These are phyloP conservation scores for Prunus mume DNA, from an alignment of 306 rosid species.

Conservation along the genomic window DNA sequence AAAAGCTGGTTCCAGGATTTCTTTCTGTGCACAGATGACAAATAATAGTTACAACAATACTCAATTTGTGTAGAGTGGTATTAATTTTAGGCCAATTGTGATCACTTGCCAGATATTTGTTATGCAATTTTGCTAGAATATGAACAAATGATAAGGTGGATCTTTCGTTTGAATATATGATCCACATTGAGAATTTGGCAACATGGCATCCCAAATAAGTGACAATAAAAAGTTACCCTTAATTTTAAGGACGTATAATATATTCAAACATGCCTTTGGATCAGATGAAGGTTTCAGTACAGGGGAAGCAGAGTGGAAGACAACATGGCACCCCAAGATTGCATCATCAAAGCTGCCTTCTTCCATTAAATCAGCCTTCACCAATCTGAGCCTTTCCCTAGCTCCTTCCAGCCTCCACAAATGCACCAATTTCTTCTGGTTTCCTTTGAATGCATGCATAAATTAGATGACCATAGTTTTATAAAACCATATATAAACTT, in stretches of 20 bases:
- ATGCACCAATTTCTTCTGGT: slow-evolving; percentile 59
- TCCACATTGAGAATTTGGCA: not conserved
- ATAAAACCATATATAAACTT: not conserved
- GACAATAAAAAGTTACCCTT: not conserved
- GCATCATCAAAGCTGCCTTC: slow-evolving; percentile 79
- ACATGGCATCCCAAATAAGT: not conserved
- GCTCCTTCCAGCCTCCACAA: slow-evolving; percentile 85
- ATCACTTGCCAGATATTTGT: not conserved
- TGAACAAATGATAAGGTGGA: not conserved
- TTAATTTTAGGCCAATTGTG: not conserved
- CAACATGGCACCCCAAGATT: slow-evolving; percentile 72
- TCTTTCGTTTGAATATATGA: not conserved
- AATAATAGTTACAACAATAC: not conserved
- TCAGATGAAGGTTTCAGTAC: slow-evolving; percentile 54
- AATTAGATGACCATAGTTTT: not conserved
- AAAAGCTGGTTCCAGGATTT: slow-evolving; percentile 65
- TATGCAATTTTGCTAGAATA: not conserved
- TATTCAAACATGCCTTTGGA: slow-evolving; percentile 52
- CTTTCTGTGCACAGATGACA: slow-evolving; percentile 35
- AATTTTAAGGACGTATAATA: not conserved
- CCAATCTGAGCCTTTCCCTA: slow-evolving; percentile 58
- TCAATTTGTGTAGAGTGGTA: not conserved
- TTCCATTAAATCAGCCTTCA: slow-evolving; percentile 72
- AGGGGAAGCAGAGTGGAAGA: slow-evolving; percentile 92
- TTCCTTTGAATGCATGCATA: slow-evolving; percentile 33